Evolutionary conservation across 148 eudicot genomes (phyloP).

Genomic region (Agrostemma githago): DNA sequence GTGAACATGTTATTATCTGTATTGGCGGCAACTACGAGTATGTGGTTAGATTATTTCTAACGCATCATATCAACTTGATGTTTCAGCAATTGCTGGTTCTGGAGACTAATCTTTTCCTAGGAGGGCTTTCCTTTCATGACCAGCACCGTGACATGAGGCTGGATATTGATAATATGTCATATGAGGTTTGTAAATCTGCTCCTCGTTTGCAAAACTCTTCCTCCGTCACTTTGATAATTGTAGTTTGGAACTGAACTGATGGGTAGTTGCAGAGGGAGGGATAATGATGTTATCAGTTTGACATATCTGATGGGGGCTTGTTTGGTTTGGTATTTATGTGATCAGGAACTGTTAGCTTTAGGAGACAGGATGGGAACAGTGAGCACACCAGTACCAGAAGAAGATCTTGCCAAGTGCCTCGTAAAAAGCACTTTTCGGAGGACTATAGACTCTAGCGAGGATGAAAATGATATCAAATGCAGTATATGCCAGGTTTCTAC

Average conservation of each 20-base stretch:
- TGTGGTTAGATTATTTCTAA: not conserved
- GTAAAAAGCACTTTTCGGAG: slow-evolving; percentile 43
- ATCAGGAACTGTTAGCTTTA: slow-evolving; percentile 82
- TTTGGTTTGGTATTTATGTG: not conserved
- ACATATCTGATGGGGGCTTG: not conserved
- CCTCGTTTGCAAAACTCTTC: not conserved
- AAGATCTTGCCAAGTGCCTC: slow-evolving; percentile 58
- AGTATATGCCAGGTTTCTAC: slow-evolving; percentile 80
- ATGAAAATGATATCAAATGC: slow-evolving; percentile 64
- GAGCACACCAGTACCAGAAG: slow-evolving; percentile 79
- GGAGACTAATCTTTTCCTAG: slow-evolving; percentile 72
- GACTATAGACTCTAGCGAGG: slow-evolving; percentile 19
- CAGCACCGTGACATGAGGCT: slow-evolving; percentile 95
- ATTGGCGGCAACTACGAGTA: not conserved
- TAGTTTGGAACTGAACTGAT: not conserved
- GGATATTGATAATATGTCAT: slow-evolving; percentile 94
- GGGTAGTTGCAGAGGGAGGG: not conserved
- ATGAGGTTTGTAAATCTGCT: slow-evolving; percentile 48
- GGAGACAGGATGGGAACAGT: slow-evolving; percentile 95
- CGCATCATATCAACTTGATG: slow-evolving; percentile 1
- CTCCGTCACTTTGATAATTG: not conserved
- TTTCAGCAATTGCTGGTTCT: slow-evolving; percentile 70
- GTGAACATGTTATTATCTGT: not conserved
- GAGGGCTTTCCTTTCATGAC: slow-evolving; percentile 67
- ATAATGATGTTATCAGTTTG: not conserved